Evolutionary conservation across 345 rosid species (phyloP), one percentile per base, ranked within the genome.

Genomic region (Bruguiera gymnorhiza): DNA sequence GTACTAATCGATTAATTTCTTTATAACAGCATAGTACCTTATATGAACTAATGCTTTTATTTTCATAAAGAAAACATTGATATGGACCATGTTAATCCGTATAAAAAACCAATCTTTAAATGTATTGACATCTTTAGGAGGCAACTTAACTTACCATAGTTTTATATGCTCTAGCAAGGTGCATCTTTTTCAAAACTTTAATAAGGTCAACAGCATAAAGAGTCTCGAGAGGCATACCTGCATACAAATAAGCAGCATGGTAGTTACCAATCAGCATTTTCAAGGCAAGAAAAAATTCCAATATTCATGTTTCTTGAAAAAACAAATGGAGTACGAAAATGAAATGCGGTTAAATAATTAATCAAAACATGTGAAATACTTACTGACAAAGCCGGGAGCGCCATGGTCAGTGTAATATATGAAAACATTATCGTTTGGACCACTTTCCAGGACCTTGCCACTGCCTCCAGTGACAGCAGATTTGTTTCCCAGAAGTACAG

Each of bases 331-430:
- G 24, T 8, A 53, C n/a, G n/a, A 53, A 0, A 23, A 24, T 21
- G 58, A 20, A 21, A 21, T 26, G 1, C 0, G 5, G 46, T 30
- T 16, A 19, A 31, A 46, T 19, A 19, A 56, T 56, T 20, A 6
- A 39, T 39, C 15, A 10, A 57, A 10, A 24, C 29, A 5, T 26
- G 29, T 6, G 11, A n/a, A 2, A 31, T 48, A 60, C 64, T 58
- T 59, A 82, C 90, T 69, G 39, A 86, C 46, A 5, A 69, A 0
- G 1, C 90, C 92, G n/a, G 90, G 63, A 67, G 72, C 8, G 19
- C 97, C 97, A 75, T 88, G 90, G 43, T 88, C 97, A 53, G 88
- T 19, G 52, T 88, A 90, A 68, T 72, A 90, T 53, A 88, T 73
- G 79, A 88, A 90, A 46, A 88, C 60, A 30, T 51, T 66, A 65